These are phyloP conservation scores for Forsythia viridissima DNA, from an alignment of 257 asterid genomes.

Conservation along the genomic window DNA sequence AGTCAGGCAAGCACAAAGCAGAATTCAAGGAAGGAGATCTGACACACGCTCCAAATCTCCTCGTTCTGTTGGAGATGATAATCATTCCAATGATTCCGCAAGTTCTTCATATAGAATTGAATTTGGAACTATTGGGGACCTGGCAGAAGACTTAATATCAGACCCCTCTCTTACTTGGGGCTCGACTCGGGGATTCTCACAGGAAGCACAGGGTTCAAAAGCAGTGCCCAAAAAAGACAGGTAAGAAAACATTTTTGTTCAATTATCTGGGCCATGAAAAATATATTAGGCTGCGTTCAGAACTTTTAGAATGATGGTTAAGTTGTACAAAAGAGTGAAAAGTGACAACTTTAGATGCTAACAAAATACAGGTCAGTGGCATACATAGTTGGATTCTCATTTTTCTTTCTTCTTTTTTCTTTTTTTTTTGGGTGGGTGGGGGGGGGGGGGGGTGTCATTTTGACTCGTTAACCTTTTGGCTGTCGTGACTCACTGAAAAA, in stretches of 20 bases:
- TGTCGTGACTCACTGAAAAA: neutral
- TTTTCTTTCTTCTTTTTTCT: too few relatives aligned
- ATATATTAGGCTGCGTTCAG: neutral
- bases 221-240: neutral
- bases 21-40: slow-evolving; percentile 24
- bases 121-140: slow-evolving; percentile 42
- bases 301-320: neutral
- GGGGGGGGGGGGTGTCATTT: too few relatives aligned
- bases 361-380: neutral
- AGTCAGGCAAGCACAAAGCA: slow-evolving; percentile 1
- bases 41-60: slow-evolving; percentile 15
- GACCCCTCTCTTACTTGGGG: slow-evolving; percentile 9
- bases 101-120: slow-evolving; percentile 28
- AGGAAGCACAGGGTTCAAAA: neutral
- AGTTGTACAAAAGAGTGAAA: neutral
- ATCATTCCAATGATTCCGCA: slow-evolving; percentile 18
- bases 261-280: neutral
- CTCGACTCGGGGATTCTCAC: neutral
- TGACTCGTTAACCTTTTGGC: too few relatives aligned
- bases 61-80: neutral
- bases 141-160: slow-evolving; percentile 30
- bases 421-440: too few relatives aligned
- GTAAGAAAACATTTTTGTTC: neutral
- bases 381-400: neutral
- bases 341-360: neutral